Evolutionary conservation across 2,329 filamentous ascomycete species (phyloP), one percentile per base, ranked within the genome.

Genomic region (Exophiala aquamarina): DNA sequence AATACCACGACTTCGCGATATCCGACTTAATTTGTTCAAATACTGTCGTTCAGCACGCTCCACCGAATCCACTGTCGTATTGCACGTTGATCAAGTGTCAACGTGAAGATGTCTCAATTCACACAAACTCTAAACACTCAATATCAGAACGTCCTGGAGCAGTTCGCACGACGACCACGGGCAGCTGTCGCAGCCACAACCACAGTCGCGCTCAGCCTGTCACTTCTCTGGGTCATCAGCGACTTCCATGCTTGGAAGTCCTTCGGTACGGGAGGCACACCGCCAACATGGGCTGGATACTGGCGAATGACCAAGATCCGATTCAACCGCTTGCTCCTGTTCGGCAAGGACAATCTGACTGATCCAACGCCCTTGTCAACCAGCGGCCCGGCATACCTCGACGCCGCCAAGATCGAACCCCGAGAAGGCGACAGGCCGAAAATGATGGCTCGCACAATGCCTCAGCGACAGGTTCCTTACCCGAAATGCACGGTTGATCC

Each of bases 241-340:
- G 53, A 55, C 47, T 55, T 50, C 41, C 31, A 46, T 20, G 49
- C 47, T 14, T 55, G 53, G 53, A 55, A 50, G 34, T 14, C 49
- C 9, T 55, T 55, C 31, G 53, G 53, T 35, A 55, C 53, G n/a
- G 53, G 53, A 13, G 53, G 53, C 28, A 55, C 53, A 9, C 53
- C 53, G n/a, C 49, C 53, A 3, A 55, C 53, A 7, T 55, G 53
- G 53, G 43, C 49, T 8, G 53, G 53, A 1, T 55, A 55, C 50
- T 52, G 49, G 53, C 43, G 53, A 23, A 55, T 55, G 53, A 55
- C 53, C 21, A 55, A 55, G 37, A 15, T 55, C 11, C 46, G 53
- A 2, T 14, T 55, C 39, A 47, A 50, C 21, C 49, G 47, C 11
- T 5, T 52, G 13, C 38, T 52, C 3, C 46, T 49, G 13, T 49